Base-by-base conservation (phyloP, 768 basidiomycete species). In the Piloderma croceum region DNA sequence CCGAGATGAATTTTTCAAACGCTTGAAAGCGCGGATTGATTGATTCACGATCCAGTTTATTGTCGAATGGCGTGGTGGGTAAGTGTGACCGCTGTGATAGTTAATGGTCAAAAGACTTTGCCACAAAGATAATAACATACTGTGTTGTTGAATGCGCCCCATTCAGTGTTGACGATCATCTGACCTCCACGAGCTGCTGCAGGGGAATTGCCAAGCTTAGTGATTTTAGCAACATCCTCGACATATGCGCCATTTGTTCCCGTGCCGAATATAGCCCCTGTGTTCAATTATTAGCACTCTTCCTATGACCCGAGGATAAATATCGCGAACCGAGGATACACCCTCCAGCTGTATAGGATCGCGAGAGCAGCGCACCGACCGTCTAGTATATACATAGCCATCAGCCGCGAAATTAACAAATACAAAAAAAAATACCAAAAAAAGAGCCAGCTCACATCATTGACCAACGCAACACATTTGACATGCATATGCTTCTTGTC, bases 191-290 rank as follows among this genome's bases (percentile, higher is more conserved):
- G 68, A 7, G 70, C 65, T 7, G 69, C 75, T 5, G 73, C 77
- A 19, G 77, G 67, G 31, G 64, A 71, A 41, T 86, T 79, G 13
- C 76, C 77, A 6, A 96, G 71, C 62, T 98, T 98, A 29, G 71
- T 79, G 56, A 98, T 81, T 37, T 90, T 91, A 37, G 76, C 60
- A 22, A 92, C 68, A 49, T 86, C 74, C 60, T 98, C 94, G 36
- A 99, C 77, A 63, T 96, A 99, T 9, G 96, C 96, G 22, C 96
- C 96, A 56, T 99, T 99, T 5, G 96, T 98, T 13, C 96, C 96
- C 0, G 96, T 99, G 19, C 96, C 96, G 58, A 98, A 98, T 53
- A 98, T 98, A 40, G 84, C 84, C 34, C 84, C 54, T 58, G 33
- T 13, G 34, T n/a, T n/a, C n/a, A n/a, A n/a, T n/a, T n/a, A n/a